These are phyloP conservation scores for Epithemia pelagica DNA, from an alignment of 108 stramenopile genomes.

Conservation along the genomic window DNA sequence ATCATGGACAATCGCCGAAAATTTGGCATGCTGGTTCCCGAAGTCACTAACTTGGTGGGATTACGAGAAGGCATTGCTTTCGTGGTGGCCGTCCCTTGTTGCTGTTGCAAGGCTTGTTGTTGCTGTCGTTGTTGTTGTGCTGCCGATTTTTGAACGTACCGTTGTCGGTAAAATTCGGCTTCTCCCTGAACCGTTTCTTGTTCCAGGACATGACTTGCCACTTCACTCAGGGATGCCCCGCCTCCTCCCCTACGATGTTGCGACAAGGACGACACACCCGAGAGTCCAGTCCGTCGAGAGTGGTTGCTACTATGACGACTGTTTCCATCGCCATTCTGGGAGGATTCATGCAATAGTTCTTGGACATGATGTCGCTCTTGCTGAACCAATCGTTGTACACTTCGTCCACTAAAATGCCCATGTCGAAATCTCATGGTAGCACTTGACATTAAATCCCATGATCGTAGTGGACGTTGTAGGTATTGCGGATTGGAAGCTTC, in stretches of 20 bases:
- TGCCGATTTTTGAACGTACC: constrained; percentile 2
- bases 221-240: constrained; percentile 30
- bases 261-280: background rate
- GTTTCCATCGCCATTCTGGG: background rate
- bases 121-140: constrained; percentile 8
- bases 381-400: background rate
- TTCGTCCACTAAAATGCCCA: background rate
- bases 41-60: background rate
- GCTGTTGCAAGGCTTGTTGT: constrained; percentile 7
- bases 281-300: background rate
- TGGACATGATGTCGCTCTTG: background rate
- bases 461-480: background rate
- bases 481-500: too few relatives aligned
- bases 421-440: background rate
- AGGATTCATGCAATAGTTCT: background rate
- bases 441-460: background rate
- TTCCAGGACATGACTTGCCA: constrained; percentile 28
- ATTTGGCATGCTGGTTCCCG: constrained; percentile 6
- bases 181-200: constrained; percentile 16
- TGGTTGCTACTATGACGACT: background rate
- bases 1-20: constrained; percentile 3
- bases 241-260: background rate
- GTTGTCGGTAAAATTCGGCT: constrained; percentile 12
- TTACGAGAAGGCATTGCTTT: constrained; percentile 1
- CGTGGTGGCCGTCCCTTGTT: background rate